A percentile compares a stretch with the other conserved stretches of the same genome.
Evolutionary conservation across 2,329 filamentous ascomycete genomes (phyloP).

Genomic region (Westerdykella sp.): DNA sequence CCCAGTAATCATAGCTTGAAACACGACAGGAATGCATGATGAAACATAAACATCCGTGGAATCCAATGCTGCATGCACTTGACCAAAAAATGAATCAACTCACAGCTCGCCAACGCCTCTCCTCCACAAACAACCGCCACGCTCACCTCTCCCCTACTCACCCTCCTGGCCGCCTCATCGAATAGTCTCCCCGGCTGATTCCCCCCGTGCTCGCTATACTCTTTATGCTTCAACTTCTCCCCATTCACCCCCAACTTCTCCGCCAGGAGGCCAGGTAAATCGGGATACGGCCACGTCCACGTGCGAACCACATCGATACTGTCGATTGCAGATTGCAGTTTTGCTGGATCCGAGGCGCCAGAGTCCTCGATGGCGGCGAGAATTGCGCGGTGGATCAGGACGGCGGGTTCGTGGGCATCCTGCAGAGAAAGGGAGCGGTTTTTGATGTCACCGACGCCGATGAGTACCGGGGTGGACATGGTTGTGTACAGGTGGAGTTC

Average conservation of each 20-base stretch:
- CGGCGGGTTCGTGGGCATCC: conserved; percentile 54
- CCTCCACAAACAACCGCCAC: conserved; percentile 58
- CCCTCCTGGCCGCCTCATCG: conserved; percentile 56
- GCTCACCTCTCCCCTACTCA: conserved; percentile 49
- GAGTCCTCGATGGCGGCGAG: conserved; percentile 48
- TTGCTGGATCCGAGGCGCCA: conserved; percentile 22
- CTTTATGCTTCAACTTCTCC: conserved; percentile 40
- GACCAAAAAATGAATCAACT: conserved; percentile 12
- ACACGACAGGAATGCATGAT: not conserved
- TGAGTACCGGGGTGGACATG: conserved; percentile 46
- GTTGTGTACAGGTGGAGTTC: not conserved
- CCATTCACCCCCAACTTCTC: conserved; percentile 45
- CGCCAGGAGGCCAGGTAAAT: conserved; percentile 52
- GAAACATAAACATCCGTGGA: not conserved
- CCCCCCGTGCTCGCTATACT: conserved; percentile 55
- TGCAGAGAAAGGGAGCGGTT: conserved; percentile 49
- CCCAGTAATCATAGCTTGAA: not conserved
- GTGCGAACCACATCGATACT: conserved; percentile 55
- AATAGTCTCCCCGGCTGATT: conserved; percentile 57
- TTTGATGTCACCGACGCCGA: conserved; percentile 58
- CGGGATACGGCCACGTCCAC: conserved; percentile 61
- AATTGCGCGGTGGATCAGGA: conserved; percentile 55
- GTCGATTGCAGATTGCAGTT: conserved; percentile 47
- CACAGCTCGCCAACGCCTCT: conserved; percentile 58
- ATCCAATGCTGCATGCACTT: not conserved